Evolutionary conservation across 495 filamentous ascomycete genomes (phyloP), one percentile per base, ranked within the genome.

Genomic region (Hypoxylon fuscum): DNA sequence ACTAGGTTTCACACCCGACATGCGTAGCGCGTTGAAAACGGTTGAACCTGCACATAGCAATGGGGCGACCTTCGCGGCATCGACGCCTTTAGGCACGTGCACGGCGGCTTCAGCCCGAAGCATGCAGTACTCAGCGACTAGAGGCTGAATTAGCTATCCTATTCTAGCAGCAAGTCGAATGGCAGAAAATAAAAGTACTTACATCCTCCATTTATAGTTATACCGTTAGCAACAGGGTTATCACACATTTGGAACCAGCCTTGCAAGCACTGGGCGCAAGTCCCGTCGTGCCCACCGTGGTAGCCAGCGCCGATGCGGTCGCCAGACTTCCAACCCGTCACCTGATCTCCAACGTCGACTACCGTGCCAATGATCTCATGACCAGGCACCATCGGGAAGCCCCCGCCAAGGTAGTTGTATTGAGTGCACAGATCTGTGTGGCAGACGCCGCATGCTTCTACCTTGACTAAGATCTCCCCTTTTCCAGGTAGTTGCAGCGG

Each of bases 41-140:
- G 87, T 88, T 32, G 88, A 79, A 21, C 88, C 88, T 0, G 88
- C 87, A 72, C 88, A 91, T 27, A 91, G 80, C 12, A 90, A 77
- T 0, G 88, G 87, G 0, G 87, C 86, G 54, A 76, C 81, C 55
- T 84, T 75, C 9, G 79, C 83, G 0, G 86, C 79, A 48, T 87
- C 77, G 25, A 85, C 73, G 35, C 84, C 72, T 1, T 68, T 59
- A 9, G 87, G 87, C 22, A 91, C 75, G 17, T 71, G 75, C 1
- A 88, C 86, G 3, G 70, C 84, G 7, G 88, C 83, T 66, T 90
- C 83, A 10, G 74, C 68, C n/a, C 81, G 76, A 11, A 90, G 72
- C n/a, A 77, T 69, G 61, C 76, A 77, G 72, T 89, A 90, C 68
- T 90, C 82, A 1, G 81, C 87, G 64, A 85, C 81, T 62, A 21